phyloP scores from a whole-genome alignment of 2,329 filamentous ascomycete genomes.

The Penicillium sp. region DNA sequence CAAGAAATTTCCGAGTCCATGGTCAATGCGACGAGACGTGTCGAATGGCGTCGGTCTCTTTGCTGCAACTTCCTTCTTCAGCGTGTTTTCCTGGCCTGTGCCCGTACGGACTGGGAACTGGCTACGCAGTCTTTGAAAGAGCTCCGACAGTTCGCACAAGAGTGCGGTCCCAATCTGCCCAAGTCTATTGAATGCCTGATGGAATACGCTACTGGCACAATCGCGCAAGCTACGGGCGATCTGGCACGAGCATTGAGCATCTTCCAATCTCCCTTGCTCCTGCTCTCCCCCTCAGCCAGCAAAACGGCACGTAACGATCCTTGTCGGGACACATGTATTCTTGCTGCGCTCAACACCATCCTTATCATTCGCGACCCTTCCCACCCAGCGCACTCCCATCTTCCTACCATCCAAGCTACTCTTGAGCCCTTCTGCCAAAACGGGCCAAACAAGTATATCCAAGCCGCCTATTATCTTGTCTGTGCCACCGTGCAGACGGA shows the following conservation, averaged over 20 bases:
- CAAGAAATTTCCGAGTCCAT: slow-evolving; percentile 55
- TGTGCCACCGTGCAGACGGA: slow-evolving; percentile 66
- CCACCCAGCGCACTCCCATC: slow-evolving; percentile 59
- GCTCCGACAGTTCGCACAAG: slow-evolving; percentile 52
- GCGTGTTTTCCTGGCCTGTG: slow-evolving; percentile 68
- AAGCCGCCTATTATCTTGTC: slow-evolving; percentile 75
- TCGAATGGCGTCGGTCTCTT: slow-evolving; percentile 66
- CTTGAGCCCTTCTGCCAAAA: slow-evolving; percentile 68
- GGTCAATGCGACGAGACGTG: slow-evolving; percentile 58
- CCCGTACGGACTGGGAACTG: slow-evolving; percentile 68
- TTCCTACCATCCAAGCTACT: slow-evolving; percentile 63
- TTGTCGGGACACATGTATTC: slow-evolving; percentile 64
- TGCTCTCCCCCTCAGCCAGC: slow-evolving; percentile 47
- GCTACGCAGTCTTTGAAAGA: slow-evolving; percentile 61
- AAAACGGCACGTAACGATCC: slow-evolving; percentile 50
- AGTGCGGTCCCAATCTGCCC: slow-evolving; percentile 43
- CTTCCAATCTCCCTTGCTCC: slow-evolving; percentile 65
- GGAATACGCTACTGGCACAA: slow-evolving; percentile 73
- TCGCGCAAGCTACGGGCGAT: slow-evolving; percentile 75
- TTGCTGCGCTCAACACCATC: slow-evolving; percentile 65
- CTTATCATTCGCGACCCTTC: slow-evolving; percentile 69
- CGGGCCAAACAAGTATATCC: slow-evolving; percentile 73
- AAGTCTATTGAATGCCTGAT: slow-evolving; percentile 56
- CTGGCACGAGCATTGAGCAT: slow-evolving; percentile 66
- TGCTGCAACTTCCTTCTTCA: slow-evolving; percentile 72